Base-by-base conservation (phyloP, 164 flowering plant species). In the Brasenia schreberi region DNA sequence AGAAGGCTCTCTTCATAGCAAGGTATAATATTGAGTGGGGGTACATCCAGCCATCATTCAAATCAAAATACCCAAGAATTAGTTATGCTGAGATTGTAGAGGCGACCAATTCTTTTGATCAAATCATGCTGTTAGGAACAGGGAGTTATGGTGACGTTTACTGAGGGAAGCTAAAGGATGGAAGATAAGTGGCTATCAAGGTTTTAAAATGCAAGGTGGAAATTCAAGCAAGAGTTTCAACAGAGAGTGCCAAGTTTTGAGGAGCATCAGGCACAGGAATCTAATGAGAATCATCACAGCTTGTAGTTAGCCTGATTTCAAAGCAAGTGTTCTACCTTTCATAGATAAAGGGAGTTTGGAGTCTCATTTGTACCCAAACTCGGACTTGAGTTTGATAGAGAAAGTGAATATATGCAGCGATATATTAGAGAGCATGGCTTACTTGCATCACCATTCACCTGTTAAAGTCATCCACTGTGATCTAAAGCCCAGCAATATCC, bases 401-500 rank as follows among this genome's bases (percentile, higher is more conserved):
- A 12, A 72, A 19, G 70, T 75, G 63, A 65, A 66, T 61, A 72
- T 77, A 56, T 75, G 73, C 17, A 72, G 74, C 7, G 80, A 72
- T 23, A 60, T 74, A 61, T 77, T 77, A 19, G 77, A 77, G 56
- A 77, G 77, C 61, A 61, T 77, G 70, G 73, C 80, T 12, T 77
- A 75, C 59, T 62, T 77, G 72, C 80, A 77, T 66, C 80, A 77
- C 61, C 77, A 77, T 66, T 74, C 80, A 33, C 80, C 75, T 5
- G 73, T 74, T 45, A 69, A 74, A 63, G 72, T 74, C 64, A 74
- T 77, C 63, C 80, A 74, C 58, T 70, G 77, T 66, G 80, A 77
- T 61, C 71, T 77, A 71, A 74, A 77, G 73, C 77, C 75, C 4
- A 72, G 75, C 66, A 77, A 74, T 53, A 72, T 77, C 58, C 74